phyloP scores from a whole-genome alignment of 495 filamentous ascomycete genomes.

The Aspergillus indologenus region DNA sequence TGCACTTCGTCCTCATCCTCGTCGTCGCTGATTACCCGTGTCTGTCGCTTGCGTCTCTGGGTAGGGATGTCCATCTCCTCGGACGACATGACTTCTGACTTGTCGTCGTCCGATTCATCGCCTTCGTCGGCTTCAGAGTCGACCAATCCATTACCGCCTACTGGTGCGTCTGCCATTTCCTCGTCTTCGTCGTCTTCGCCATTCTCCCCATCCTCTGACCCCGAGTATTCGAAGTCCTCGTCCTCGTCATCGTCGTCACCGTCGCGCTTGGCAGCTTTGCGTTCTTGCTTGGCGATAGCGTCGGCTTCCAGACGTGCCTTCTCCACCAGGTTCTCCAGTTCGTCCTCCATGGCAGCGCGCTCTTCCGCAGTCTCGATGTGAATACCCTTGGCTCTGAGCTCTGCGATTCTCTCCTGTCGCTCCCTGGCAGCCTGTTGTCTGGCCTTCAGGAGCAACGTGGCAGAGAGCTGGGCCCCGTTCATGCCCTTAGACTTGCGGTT shows the following conservation, averaged over 20 bases:
- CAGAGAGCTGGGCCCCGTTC: constrained; percentile 66
- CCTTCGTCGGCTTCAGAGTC: constrained; percentile 32
- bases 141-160: constrained; percentile 23
- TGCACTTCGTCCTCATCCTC: constrained; percentile 54
- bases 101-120: constrained; percentile 36
- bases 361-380: constrained; percentile 85
- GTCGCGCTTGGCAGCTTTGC: constrained; percentile 64
- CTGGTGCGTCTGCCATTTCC: constrained; percentile 38
- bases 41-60: constrained; percentile 36
- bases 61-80: constrained; percentile 26
- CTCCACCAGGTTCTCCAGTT: constrained; percentile 83
- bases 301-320: constrained; percentile 78
- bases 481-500: constrained; percentile 54
- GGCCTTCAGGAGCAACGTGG: constrained; percentile 62
- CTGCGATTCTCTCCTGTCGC: constrained; percentile 72
- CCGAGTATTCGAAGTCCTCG: constrained; percentile 45
- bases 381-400: constrained; percentile 73
- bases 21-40: constrained; percentile 48
- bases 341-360: constrained; percentile 69
- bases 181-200: constrained; percentile 42
- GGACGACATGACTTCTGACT: constrained; percentile 24
- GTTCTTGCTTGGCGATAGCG: constrained; percentile 73
- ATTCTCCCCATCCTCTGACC: constrained; percentile 58
- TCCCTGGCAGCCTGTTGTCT: constrained; percentile 76
- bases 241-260: constrained; percentile 48